Evolutionary conservation across 306 rosid species (phyloP), one percentile per base, ranked within the genome.

Genomic region (Prunus salicina): DNA sequence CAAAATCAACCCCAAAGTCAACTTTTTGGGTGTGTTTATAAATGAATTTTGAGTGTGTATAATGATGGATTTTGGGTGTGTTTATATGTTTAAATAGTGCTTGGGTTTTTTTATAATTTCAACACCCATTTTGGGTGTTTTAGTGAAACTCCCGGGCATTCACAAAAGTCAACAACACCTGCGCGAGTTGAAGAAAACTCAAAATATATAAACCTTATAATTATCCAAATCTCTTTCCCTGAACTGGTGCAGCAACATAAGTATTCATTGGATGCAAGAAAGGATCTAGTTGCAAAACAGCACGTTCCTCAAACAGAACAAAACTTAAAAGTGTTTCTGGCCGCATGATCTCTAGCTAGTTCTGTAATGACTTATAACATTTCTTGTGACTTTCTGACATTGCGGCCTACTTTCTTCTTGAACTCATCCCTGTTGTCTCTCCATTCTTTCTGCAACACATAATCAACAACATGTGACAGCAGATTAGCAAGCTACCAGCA

Each of bases 381-480:
- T 79, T 84, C 88, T 73, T 79, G 88, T 10, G 86, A 87, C 64
- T 76, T 84, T 71, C 88, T 73, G 76, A 87, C 78, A 45, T 85
- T 82, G 43, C 77, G 82, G 41, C 89, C 65, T 14, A 85, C 89
- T 75, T 73, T 87, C 87, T 79, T 87, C 64, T 83, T 78, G 86
- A 87, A 85, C 13, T 73, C 89, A 0, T 81, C 79, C 64, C 75
- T 82, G 25, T 34, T 65, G 4, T 87, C 91, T 82, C 91, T 82
- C 89, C 89, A 85, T 77, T 85, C 80, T 74, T 82, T 83, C 89
- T 87, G 84, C 57, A 76, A 61, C 47, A 25, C 51, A 78, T 28
- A 50, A 49, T 61, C 16, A 72, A 45, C 43, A 58, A 70, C 27
- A 64, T 28, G 32, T 57, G 58, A 57, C 72, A 78, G 71, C 15